These are phyloP conservation scores for Trifolium dubium DNA, from an alignment of 306 rosid genomes.

Conservation along the genomic window DNA sequence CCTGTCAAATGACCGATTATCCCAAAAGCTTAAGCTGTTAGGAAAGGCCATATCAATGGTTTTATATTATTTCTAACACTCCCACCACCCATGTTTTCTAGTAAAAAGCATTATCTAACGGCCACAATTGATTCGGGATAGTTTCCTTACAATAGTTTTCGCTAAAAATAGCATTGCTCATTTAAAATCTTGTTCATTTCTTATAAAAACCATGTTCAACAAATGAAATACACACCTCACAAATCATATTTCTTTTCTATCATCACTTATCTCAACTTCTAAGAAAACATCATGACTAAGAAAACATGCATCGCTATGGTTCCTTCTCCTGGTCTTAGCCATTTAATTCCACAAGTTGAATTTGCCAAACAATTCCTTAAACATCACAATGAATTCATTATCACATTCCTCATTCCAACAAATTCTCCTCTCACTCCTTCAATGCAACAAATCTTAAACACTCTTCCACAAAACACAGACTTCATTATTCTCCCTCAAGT, in stretches of 20 bases:
- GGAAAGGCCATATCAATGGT: no score
- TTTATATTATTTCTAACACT: no score
- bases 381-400: neutral
- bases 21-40: no score
- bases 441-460: constrained; percentile 14
- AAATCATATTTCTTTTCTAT: neutral
- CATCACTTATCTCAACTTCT: neutral
- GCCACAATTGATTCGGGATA: no score
- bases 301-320: constrained; percentile 38
- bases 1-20: no score
- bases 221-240: neutral
- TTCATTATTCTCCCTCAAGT: constrained; percentile 40
- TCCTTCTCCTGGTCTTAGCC: constrained; percentile 42
- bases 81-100: no score
- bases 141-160: no score
- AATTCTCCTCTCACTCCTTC: constrained; percentile 9
- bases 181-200: no score
- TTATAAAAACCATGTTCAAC: neutral
- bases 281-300: constrained; percentile 29
- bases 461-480: constrained; percentile 39
- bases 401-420: constrained; percentile 34
- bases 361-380: constrained; percentile 28
- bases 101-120: no score
- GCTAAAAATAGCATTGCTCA: no score
- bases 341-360: constrained; percentile 40